Base-by-base conservation (phyloP, 2,329 filamentous ascomycete species). In the Akanthomyces lecanii region DNA sequence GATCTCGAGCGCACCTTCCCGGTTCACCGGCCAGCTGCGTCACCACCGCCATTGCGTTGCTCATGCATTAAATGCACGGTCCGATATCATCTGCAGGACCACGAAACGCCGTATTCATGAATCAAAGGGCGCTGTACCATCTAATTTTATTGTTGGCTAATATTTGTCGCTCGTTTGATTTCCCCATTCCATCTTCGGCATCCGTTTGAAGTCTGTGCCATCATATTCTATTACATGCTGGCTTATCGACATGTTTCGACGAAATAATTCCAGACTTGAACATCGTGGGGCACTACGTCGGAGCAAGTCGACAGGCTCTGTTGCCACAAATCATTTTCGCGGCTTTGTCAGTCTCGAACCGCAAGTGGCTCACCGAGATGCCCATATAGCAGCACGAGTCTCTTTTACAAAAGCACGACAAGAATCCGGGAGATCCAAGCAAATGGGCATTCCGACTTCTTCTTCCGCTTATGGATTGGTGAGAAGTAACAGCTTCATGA, bases 301-400 rank as follows among this genome's bases (percentile, higher is more conserved):
- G 66, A 82, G 80, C 70, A 86, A 83, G 69, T 86, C 84, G 7
- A 78, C 77, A n/a, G 78, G 75, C 64, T 82, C 82, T 40, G 73
- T 78, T 14, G 53, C 50, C 10, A 66, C 66, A 36, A 77, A 77
- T 56, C 77, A 78, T 36, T 75, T 79, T 23, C 73, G 76, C 63
- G 64, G 66, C 1, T 72, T 83, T 23, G 77, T 82, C 56, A 76
- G 80, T 57, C 82, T 86, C 51, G 75, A 80, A 66, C 80, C 81
- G 1, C 73, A 72, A 12, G 71, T 75, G 4, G 82, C 83, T 2
- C 79, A 83, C 55, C 78, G 83, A 61, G 84, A 89, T 71, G 88
- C 88, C 8, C 81, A 85, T 45, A 79, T 82, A 45, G 87, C 88
- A 25, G 88, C 88, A 8, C 76, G 78, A 40, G 76, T 86, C 68